Conservation (phyloP, 768 basidiomycete species). For the Wakefieldia striispora region DNA sequence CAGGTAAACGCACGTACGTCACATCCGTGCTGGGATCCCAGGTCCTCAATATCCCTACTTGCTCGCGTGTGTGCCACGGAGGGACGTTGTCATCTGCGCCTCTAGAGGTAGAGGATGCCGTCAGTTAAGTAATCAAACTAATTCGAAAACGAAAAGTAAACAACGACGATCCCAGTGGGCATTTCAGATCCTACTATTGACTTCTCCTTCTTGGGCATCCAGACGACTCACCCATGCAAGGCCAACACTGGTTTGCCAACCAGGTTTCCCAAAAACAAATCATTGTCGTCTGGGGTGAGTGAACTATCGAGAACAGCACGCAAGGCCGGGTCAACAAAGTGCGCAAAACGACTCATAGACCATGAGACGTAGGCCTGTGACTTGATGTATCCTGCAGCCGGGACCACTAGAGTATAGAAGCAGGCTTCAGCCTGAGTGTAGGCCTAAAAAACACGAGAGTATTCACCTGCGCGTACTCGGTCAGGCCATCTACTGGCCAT, state of each 20-base stretch:
- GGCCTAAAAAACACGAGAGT: background rate
- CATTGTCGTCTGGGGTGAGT: slow-evolving; percentile 83
- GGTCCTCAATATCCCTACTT: slow-evolving; percentile 54
- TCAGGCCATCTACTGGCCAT: slow-evolving; percentile 77
- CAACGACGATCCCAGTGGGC: background rate
- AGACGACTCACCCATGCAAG: slow-evolving; percentile 66
- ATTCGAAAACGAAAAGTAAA: background rate
- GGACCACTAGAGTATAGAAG: slow-evolving; percentile 47
- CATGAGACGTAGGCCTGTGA: slow-evolving; percentile 84
- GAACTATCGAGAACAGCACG: slow-evolving; percentile 72
- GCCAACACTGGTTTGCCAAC: slow-evolving; percentile 67
- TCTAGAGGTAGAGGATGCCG: slow-evolving; percentile 34
- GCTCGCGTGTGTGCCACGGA: slow-evolving; percentile 76
- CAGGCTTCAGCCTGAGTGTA: background rate
- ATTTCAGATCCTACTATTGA: background rate
- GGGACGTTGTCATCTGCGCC: slow-evolving; percentile 86
- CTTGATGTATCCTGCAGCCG: slow-evolving; percentile 83
- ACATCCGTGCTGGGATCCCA: slow-evolving; percentile 55
- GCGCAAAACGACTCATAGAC: slow-evolving; percentile 66
- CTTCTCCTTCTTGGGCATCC: background rate
- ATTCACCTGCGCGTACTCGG: slow-evolving; percentile 57
- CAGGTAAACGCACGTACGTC: slow-evolving; percentile 39
- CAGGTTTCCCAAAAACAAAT: slow-evolving; percentile 79
- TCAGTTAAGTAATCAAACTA: background rate
- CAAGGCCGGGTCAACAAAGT: slow-evolving; percentile 75